Evolutionary conservation across 805 yeast genomes (phyloP).

Genomic region (Wickerhamiella shivajii): DNA sequence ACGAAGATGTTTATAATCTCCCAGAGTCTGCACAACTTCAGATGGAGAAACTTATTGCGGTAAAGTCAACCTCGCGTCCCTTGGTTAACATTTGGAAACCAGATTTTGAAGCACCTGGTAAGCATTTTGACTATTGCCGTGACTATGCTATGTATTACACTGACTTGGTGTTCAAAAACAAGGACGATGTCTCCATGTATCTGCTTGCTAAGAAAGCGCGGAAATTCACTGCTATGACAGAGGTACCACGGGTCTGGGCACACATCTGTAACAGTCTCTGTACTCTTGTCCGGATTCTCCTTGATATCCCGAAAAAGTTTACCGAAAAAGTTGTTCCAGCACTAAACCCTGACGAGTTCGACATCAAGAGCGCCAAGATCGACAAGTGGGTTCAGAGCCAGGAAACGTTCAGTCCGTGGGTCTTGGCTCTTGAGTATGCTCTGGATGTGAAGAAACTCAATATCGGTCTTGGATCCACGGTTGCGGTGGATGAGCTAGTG

Average conservation of each 20-base stretch:
- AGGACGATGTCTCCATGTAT: constrained; percentile 46
- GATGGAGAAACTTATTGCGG: constrained; percentile 45
- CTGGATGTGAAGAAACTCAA: constrained; percentile 54
- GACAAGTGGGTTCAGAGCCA: constrained; percentile 14
- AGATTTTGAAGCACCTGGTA: constrained; percentile 81
- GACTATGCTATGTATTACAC: constrained; percentile 55
- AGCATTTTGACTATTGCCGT: constrained; percentile 66
- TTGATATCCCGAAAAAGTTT: constrained; percentile 31
- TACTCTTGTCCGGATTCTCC: constrained; percentile 33
- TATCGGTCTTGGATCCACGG: constrained; percentile 67
- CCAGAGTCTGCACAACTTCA: constrained; percentile 43
- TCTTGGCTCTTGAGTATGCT: constrained; percentile 17
- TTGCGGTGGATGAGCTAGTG: constrained; percentile 57
- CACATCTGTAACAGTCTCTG: constrained; percentile 38
- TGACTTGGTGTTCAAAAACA: constrained; percentile 35
- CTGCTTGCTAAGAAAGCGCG: constrained; percentile 60
- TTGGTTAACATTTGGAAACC: constrained; percentile 88
- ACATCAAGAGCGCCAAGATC: constrained; percentile 26
- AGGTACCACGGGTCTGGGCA: constrained; percentile 54
- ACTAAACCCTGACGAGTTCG: constrained; percentile 23
- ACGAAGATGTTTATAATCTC: constrained; percentile 40
- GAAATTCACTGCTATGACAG: constrained; percentile 61
- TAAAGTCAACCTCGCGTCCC: constrained; percentile 50
- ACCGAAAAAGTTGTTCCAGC: constrained; percentile 23
- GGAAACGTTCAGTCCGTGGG: constrained; percentile 10